These are phyloP conservation scores for Mariannaea sp. DNA, from an alignment of 2,329 filamentous ascomycete genomes.

Conservation along the genomic window DNA sequence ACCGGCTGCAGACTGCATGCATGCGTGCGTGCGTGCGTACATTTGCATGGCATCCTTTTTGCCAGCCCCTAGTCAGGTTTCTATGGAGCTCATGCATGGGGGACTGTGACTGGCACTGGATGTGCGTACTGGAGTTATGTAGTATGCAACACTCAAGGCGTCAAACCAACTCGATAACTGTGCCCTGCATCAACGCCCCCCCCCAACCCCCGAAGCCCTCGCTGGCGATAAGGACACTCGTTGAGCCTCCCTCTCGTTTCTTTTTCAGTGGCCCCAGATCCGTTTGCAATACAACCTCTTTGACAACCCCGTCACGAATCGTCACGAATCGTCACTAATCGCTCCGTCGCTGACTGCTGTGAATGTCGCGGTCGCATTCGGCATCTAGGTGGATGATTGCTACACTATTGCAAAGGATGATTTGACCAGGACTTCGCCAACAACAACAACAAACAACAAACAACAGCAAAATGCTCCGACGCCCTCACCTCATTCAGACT, in stretches of 20 bases:
- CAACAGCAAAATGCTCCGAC: not conserved
- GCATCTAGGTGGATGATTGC: not conserved
- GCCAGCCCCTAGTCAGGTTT: not conserved
- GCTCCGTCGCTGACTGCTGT: not conserved
- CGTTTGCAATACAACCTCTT: constrained; percentile 7
- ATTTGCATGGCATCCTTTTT: constrained; percentile 21
- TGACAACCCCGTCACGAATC: not conserved
- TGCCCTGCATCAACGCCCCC: too few species aligned
- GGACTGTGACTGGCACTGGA: too few species aligned
- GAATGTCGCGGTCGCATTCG: constrained; percentile 9
- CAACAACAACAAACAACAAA: not conserved
- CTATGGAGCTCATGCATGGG: too few species aligned
- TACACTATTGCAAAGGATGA: constrained; percentile 13
- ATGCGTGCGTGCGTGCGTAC: too few species aligned
- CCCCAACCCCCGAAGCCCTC: too few species aligned
- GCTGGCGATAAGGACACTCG: not conserved
- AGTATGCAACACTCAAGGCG: too few species aligned
- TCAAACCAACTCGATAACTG: too few species aligned
- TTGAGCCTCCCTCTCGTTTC: constrained; percentile 5
- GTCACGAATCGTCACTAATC: constrained; percentile 3
- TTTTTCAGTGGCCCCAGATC: constrained; percentile 2
- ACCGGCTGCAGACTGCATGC: constrained; percentile 32
- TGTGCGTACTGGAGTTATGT: too few species aligned
- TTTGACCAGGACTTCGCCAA: constrained; percentile 4
- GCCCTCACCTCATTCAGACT: constrained; percentile 5